Percentiles rank a stretch among this genome's conserved stretches.
phyloP scores from a whole-genome alignment of 306 rosid species.

The Cicer arietinum region DNA sequence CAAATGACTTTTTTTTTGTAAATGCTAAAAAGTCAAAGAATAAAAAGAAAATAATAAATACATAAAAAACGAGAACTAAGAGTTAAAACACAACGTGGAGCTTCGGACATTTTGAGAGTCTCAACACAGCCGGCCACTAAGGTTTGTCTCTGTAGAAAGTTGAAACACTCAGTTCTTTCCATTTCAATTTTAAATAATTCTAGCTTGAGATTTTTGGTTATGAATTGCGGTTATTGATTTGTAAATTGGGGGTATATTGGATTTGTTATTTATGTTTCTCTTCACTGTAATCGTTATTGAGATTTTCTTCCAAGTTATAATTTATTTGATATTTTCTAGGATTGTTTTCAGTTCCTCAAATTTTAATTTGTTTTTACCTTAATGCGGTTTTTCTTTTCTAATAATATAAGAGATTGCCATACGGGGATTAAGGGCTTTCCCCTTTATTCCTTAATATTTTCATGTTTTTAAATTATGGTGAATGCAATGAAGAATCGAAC shows the following conservation, averaged over 20 bases:
- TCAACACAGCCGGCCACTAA: not conserved
- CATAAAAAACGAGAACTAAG: not conserved
- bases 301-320: not conserved
- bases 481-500: too few relatives aligned
- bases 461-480: too few relatives aligned
- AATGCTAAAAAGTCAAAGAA: too few relatives aligned
- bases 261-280: not conserved
- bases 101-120: conserved; percentile 12
- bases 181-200: not conserved
- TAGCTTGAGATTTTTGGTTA: not conserved
- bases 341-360: conserved; percentile 18
- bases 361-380: conserved; percentile 36
- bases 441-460: too few relatives aligned
- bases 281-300: not conserved
- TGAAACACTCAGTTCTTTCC: not conserved
- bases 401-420: too few relatives aligned
- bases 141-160: conserved; percentile 35
- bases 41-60: not conserved
- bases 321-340: not conserved
- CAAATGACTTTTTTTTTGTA: too few relatives aligned
- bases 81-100: conserved; percentile 14
- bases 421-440: too few relatives aligned
- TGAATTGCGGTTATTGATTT: conserved; percentile 18
- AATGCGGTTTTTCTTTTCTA: too few relatives aligned
- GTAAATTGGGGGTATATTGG: not conserved